A percentile compares a stretch with the other conserved stretches of the same genome.
Evolutionary conservation across 306 rosid species (phyloP).

Genomic region (Trichosanthes truncata): DNA sequence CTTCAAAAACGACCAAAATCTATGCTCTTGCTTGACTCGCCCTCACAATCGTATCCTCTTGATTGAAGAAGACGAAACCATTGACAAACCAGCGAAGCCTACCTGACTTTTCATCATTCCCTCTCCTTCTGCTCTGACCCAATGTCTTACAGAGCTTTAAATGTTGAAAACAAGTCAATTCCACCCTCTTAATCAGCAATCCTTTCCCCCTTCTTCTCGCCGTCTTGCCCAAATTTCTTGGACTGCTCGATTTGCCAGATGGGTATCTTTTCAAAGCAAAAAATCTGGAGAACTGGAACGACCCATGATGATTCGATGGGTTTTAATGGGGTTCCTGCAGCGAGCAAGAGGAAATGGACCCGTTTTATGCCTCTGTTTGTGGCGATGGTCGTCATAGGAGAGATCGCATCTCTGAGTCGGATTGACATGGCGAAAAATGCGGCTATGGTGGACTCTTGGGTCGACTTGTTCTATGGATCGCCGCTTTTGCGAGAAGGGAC

Average conservation of each 20-base stretch:
- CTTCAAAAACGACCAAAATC: neutral
- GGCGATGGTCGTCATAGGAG: slow-evolving; percentile 63
- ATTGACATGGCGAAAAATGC: slow-evolving; percentile 72
- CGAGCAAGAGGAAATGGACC: slow-evolving; percentile 49
- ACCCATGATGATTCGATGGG: slow-evolving; percentile 37
- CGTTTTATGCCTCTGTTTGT: slow-evolving; percentile 53
- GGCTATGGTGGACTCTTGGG: slow-evolving; percentile 53
- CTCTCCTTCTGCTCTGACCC: neutral
- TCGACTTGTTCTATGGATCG: slow-evolving; percentile 49
- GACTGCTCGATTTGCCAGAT: slow-evolving; percentile 19
- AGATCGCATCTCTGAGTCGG: slow-evolving; percentile 71
- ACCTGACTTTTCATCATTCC: neutral
- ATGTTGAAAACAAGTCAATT: neutral
- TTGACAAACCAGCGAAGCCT: neutral
- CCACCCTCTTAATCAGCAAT: neutral
- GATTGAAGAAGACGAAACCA: slow-evolving; percentile 1
- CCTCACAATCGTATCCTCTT: neutral
- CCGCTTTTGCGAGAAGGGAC: slow-evolving; percentile 14
- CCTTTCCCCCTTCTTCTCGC: neutral
- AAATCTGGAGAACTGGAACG: slow-evolving; percentile 47
- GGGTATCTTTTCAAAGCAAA: slow-evolving; percentile 46
- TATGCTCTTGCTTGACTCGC: neutral
- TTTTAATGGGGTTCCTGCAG: slow-evolving; percentile 13
- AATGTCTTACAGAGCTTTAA: neutral
- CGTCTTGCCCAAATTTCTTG: neutral